Percentiles rank a stretch among this genome's conserved stretches.
These are phyloP conservation scores for Cercospora sojina DNA, from an alignment of 2,329 filamentous ascomycete genomes.

Conservation along the genomic window DNA sequence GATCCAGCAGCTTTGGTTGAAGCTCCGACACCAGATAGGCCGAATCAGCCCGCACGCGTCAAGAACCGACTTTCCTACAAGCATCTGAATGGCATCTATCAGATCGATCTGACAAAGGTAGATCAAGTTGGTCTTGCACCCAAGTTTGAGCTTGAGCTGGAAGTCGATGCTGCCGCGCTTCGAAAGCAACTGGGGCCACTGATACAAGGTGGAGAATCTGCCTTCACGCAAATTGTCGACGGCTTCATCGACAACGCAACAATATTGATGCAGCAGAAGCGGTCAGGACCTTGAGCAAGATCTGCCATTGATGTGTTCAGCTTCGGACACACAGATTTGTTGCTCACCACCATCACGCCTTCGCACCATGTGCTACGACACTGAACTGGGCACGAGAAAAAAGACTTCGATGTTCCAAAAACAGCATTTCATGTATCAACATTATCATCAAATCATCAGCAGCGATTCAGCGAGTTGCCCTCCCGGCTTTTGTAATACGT, in stretches of 20 bases:
- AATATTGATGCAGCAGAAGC: slow-evolving; percentile 46
- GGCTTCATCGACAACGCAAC: slow-evolving; percentile 73
- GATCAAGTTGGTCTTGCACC: slow-evolving; percentile 56
- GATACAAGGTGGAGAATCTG: slow-evolving; percentile 54
- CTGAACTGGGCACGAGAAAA: not conserved
- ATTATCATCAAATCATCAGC: not conserved
- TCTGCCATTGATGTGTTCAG: not conserved
- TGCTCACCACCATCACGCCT: not conserved
- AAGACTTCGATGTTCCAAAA: not conserved
- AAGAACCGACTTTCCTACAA: slow-evolving; percentile 92
- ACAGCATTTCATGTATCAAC: not conserved
- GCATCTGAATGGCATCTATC: slow-evolving; percentile 70
- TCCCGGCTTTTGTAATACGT: not conserved
- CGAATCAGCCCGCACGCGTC: slow-evolving; percentile 40
- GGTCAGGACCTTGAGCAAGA: not conserved
- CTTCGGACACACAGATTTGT: not conserved
- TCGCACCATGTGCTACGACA: not conserved
- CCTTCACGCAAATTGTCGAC: slow-evolving; percentile 67
- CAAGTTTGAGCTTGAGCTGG: slow-evolving; percentile 79
- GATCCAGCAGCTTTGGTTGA: slow-evolving; percentile 57
- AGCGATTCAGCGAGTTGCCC: not conserved
- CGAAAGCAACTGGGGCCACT: slow-evolving; percentile 64
- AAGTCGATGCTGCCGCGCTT: slow-evolving; percentile 64
- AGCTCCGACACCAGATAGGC: slow-evolving; percentile 48
- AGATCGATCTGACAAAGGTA: slow-evolving; percentile 92